Conservation (phyloP, 2,329 filamentous ascomycete species). For the Aspergillus sp. region DNA sequence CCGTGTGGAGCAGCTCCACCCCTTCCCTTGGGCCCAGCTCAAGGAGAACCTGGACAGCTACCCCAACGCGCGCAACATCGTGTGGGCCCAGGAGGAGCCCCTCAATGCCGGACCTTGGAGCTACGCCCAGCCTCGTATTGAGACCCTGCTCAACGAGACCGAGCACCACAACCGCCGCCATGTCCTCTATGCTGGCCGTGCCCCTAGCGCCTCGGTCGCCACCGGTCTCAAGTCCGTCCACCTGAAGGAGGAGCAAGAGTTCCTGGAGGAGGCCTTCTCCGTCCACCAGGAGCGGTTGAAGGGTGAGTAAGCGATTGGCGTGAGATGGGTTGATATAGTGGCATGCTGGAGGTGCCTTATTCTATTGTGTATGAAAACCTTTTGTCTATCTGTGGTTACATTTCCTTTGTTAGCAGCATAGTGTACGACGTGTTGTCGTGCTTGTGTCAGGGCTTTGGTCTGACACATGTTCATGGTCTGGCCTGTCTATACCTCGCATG, state of each 20-base stretch:
- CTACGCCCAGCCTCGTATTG: slow-evolving; percentile 94
- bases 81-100: slow-evolving; percentile 97
- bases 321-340: slow-evolving; percentile 1
- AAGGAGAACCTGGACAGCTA: slow-evolving; percentile 96
- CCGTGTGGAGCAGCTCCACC: slow-evolving; percentile 94
- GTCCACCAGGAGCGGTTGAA: slow-evolving; percentile 65
- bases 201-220: slow-evolving; percentile 89
- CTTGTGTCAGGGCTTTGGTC: slow-evolving; percentile 20
- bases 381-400: not conserved
- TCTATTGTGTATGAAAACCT: slow-evolving; percentile 25
- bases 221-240: slow-evolving; percentile 88
- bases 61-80: slow-evolving; percentile 94
- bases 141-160: slow-evolving; percentile 92
- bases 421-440: slow-evolving; percentile 15
- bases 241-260: slow-evolving; percentile 85
- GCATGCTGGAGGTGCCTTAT: slow-evolving; percentile 20
- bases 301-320: slow-evolving; percentile 51
- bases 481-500: slow-evolving; percentile 28
- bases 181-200: slow-evolving; percentile 94
- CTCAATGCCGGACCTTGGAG: slow-evolving; percentile 96
- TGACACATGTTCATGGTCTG: slow-evolving; percentile 13
- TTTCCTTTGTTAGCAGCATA: slow-evolving; percentile 19
- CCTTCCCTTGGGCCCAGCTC: slow-evolving; percentile 97
- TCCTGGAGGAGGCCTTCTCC: slow-evolving; percentile 65
- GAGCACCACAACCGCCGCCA: slow-evolving; percentile 88